Conservation (phyloP, 345 rosid species). For the Nasturtium officinale region DNA sequence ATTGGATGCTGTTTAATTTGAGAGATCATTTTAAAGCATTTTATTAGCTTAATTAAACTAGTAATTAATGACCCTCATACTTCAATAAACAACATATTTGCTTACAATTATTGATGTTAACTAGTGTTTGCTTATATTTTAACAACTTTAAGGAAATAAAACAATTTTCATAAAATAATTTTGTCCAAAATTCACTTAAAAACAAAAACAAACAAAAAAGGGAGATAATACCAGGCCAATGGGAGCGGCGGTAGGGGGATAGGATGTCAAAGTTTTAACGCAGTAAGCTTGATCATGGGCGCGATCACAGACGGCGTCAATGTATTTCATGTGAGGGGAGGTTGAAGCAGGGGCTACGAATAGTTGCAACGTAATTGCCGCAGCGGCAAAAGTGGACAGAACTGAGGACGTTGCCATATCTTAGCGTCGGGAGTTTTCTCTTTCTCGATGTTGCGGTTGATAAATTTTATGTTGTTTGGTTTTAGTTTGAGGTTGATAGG, state of each 20-base stretch:
- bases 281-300: conserved; percentile 33
- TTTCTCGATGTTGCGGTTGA: not conserved
- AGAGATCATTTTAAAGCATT: not conserved
- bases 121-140: too few species aligned
- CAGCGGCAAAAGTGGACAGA: conserved; percentile 17
- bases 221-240: conserved; percentile 26
- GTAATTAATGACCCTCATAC: not conserved
- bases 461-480: conserved; percentile 4
- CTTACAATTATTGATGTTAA: too few species aligned
- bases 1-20: conserved; percentile 18
- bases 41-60: not conserved
- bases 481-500: not conserved
- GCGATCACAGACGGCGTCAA: conserved; percentile 39
- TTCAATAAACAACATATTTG: not conserved
- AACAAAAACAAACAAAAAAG: not conserved
- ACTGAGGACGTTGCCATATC: conserved; percentile 29
- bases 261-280: conserved; percentile 26
- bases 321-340: conserved; percentile 39
- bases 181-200: not conserved
- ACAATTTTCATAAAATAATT: too few species aligned
- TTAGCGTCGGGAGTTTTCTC: conserved; percentile 5
- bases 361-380: conserved; percentile 34
- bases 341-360: conserved; percentile 28
- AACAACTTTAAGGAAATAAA: too few species aligned
- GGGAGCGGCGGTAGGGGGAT: conserved; percentile 37